Percentiles rank a stretch among this genome's conserved stretches.
phyloP scores from a whole-genome alignment of 352 stramenopile species.

The Phytopythium aichiense region DNA sequence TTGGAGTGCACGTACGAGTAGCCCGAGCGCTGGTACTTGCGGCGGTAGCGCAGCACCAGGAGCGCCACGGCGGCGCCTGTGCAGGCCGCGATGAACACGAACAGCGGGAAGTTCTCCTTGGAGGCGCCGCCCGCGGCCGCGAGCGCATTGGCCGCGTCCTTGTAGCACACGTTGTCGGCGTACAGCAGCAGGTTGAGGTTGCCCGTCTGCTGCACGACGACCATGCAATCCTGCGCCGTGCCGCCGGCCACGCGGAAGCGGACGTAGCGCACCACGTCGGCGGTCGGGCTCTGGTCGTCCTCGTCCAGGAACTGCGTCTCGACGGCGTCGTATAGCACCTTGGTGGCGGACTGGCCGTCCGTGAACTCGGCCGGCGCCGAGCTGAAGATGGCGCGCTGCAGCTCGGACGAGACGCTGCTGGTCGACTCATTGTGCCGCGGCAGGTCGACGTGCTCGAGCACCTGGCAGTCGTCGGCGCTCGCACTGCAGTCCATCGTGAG shows the following conservation, averaged over 20 bases:
- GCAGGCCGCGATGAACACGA: slow-evolving; percentile 34
- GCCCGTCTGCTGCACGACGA: slow-evolving; percentile 39
- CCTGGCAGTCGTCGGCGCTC: slow-evolving; percentile 31
- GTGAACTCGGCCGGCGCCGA: slow-evolving; percentile 29
- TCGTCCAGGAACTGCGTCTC: slow-evolving; percentile 46
- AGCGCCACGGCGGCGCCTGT: slow-evolving; percentile 29
- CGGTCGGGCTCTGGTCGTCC: slow-evolving; percentile 13
- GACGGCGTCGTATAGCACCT: slow-evolving; percentile 45
- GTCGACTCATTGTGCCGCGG: slow-evolving; percentile 41
- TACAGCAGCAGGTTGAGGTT: slow-evolving; percentile 52
- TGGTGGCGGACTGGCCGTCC: slow-evolving; percentile 28
- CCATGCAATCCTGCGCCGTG: slow-evolving; percentile 40
- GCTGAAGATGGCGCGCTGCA: slow-evolving; percentile 43
- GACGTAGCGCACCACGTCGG: slow-evolving; percentile 39
- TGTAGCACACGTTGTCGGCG: slow-evolving; percentile 48
- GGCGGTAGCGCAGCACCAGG: slow-evolving; percentile 38
- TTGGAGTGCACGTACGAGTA: slow-evolving; percentile 62
- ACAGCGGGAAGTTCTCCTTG: slow-evolving; percentile 24
- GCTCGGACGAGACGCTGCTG: slow-evolving; percentile 23
- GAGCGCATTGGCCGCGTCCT: slow-evolving; percentile 23
- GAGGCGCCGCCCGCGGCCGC: slow-evolving; percentile 10
- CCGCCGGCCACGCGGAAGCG: slow-evolving; percentile 38
- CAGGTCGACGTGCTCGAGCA: slow-evolving; percentile 55
- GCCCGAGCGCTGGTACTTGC: slow-evolving; percentile 40
- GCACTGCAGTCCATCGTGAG: slow-evolving; percentile 52